Base-by-base conservation (phyloP, 192 early-diverging fungal species). In the Chytriomyces hyalinus region DNA sequence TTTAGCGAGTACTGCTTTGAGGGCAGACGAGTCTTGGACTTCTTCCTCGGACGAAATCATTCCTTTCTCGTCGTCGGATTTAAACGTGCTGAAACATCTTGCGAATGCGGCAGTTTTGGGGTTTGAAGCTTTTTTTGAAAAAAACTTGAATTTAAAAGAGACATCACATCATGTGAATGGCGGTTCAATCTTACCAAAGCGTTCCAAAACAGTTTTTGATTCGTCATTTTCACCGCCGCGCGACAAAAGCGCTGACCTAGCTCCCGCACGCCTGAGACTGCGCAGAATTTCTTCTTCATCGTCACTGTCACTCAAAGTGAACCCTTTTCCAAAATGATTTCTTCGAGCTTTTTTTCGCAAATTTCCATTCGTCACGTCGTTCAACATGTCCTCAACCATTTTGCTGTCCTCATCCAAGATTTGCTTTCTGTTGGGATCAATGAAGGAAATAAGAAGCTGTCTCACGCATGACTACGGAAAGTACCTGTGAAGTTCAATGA, bases 311-410 rank as follows among this genome's bases (percentile, higher is more conserved):
- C 74, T 75, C 24, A 84, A 26, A 50, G 68, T 67, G 20, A 77
- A 77, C 28, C 76, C 76, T 20, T 28, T 60, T 26, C 66, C 49
- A 22, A 53, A 75, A 24, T 75, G 73, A 26, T 62, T 48, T 48
- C 73, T 46, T 43, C 77, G 47, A 28, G 80, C 76, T 45, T 77
- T 76, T 44, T 80, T 80, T 13, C 79, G 79, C 8, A 84, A 63
- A 65, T 84, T 84, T 0, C 82, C 82, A 10, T 80, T 73, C 60
- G 80, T 84, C 4, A 84, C 82, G 36, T 84, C 82, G 44, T 78
- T 76, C 59, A 84, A 46, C 66, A 84, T 61, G 62, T 47, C 69
- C 44, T 65, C 65, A 22, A 84, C 75, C 15, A 65, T 59, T 61
- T 84, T 79, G 11, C 53, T 63, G 46, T 84, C 67, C 6, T 66